Percentiles rank a stretch among this genome's conserved stretches.
Conservation (phyloP, 805 yeast species). For the Yamadazyma laniorum region DNA sequence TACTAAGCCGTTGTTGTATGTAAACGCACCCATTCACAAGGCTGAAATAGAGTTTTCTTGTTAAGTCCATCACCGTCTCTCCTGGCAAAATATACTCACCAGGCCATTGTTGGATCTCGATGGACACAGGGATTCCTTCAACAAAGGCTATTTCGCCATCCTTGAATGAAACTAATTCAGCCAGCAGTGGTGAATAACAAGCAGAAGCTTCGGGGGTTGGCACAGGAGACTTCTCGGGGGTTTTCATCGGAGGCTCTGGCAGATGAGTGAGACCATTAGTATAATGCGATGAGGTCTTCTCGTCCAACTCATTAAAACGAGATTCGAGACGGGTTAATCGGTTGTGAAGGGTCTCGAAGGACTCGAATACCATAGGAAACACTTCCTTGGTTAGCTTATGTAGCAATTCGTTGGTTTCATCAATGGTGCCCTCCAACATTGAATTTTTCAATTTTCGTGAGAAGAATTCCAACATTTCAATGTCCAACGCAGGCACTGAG, state of each 20-base stretch:
- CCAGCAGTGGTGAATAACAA: too few species aligned
- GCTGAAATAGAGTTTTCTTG: background rate
- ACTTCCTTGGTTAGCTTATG: conserved; percentile 13
- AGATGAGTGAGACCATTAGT: background rate
- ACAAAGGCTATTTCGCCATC: background rate
- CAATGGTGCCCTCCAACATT: conserved; percentile 9
- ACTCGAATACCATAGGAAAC: conserved; percentile 12
- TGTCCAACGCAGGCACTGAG: too few species aligned
- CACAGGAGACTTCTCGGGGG: background rate
- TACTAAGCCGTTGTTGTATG: conserved; percentile 3
- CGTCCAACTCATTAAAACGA: conserved; percentile 1
- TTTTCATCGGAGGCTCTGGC: background rate
- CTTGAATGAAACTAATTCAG: too few species aligned
- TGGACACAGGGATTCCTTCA: background rate
- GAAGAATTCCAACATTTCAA: too few species aligned
- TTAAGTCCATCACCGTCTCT: background rate
- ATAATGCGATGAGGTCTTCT: background rate
- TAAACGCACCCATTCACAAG: background rate
- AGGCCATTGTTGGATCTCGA: background rate
- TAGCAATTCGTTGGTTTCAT: conserved; percentile 14
- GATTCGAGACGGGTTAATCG: conserved; percentile 9
- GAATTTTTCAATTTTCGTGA: conserved; percentile 3
- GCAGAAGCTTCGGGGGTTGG: too few species aligned
- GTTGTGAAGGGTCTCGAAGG: conserved; percentile 12
- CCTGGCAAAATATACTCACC: background rate